These are phyloP conservation scores for Chaetoceros muelleri DNA, from an alignment of 108 stramenopile species.

Conservation along the genomic window DNA sequence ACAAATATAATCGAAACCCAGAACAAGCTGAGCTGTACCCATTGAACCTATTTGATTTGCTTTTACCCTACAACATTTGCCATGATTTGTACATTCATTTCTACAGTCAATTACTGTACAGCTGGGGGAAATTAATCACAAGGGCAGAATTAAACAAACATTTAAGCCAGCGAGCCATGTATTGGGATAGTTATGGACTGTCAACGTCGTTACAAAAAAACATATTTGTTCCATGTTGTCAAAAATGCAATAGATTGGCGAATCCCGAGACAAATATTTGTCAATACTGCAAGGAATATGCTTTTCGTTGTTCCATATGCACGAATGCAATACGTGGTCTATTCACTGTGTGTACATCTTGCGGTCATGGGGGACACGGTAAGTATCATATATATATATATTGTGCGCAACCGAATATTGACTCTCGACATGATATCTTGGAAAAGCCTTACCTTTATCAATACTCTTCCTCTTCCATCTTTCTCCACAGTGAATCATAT, in stretches of 20 bases:
- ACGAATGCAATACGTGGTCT: constrained; percentile 57
- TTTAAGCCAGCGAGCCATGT: constrained; percentile 17
- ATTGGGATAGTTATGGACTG: constrained; percentile 1
- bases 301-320: constrained; percentile 69
- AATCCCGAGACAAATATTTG: constrained; percentile 33
- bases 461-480: too few species aligned
- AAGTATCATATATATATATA: too few species aligned
- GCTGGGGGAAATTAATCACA: constrained; percentile 53
- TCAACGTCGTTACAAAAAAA: background rate
- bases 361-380: constrained; percentile 59
- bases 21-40: background rate
- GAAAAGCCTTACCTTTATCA: too few species aligned
- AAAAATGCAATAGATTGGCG: constrained; percentile 31
- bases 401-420: too few species aligned
- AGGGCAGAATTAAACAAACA: constrained; percentile 65
- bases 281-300: constrained; percentile 37
- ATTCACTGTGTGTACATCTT: constrained; percentile 48
- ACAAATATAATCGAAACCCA: constrained; percentile 14
- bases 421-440: too few species aligned
- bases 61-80: constrained; percentile 30
- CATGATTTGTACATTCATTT: constrained; percentile 52
- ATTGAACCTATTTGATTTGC: constrained; percentile 28
- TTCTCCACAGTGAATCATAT: constrained; percentile 65
- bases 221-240: constrained; percentile 21
- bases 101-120: constrained; percentile 55